Base-by-base conservation (phyloP, 805 yeast species). In the Saturnispora quitensis region DNA sequence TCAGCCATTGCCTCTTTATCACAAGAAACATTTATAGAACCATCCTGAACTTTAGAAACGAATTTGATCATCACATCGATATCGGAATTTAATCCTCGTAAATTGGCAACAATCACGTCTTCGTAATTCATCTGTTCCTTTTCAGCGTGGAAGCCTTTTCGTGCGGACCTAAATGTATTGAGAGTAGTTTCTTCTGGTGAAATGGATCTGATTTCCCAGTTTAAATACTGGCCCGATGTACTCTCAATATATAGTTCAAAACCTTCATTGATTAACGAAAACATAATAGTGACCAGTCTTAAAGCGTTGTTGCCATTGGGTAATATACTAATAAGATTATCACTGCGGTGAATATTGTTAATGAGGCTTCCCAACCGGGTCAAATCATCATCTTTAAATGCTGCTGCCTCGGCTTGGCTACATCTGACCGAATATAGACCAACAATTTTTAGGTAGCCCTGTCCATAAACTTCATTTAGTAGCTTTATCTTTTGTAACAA, bases 401-500 rank as follows among this genome's bases (percentile, higher is more conserved):
- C 4, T 12, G 15, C 3, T 31, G 34, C 13, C 12, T 31, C 34
- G 7, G 6, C 25, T 12, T 34, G 24, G 8, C 12, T 36, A 25
- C 17, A 40, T 10, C 28, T 38, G 3, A 57, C 53, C 3, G 44
- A 35, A 50, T 60, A 64, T 24, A 61, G 51, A 2, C 68, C 68
- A n/a, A 64, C 54, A 9, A 64, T 50, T 22, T 47, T 40, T 38
- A 64, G 48, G 45, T 62, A 58, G 3, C 35, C 43, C 9, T 52
- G 50, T 1, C 62, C 52, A 40, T 64, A 61, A 5, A 62, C 54
- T 44, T 62, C 61, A n/a, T 51, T 45, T 10, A 62, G 50, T 13
- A 63, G 48, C 7, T 33, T 42, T n/a, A 62, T 31, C 17, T 55
- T 53, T 4, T 40, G 10, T 3, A 18, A n/a, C 3, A 52, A 13